Conservation (phyloP, 106 monocot species). For the Apostasia ramifera region DNA sequence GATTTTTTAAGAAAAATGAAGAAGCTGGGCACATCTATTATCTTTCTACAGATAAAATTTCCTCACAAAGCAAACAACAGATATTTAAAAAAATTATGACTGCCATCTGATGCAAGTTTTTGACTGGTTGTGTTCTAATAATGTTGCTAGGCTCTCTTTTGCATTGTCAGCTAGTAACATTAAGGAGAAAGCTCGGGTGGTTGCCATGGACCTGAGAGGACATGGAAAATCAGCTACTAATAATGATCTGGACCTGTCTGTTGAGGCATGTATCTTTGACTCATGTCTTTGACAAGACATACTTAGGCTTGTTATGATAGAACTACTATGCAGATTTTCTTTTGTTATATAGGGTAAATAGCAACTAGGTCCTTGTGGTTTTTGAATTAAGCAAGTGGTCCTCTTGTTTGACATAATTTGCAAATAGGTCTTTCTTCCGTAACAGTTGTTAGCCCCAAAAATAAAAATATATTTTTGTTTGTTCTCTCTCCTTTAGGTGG, state of each 20-base stretch:
- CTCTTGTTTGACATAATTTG: not conserved
- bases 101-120: not conserved
- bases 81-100: not conserved
- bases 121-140: not conserved
- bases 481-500: too few relatives aligned
- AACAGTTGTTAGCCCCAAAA: too few relatives aligned
- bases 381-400: not conserved
- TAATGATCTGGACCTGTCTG: slow-evolving; percentile 84
- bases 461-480: too few relatives aligned
- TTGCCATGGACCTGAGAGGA: slow-evolving; percentile 90
- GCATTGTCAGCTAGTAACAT: slow-evolving; percentile 81
- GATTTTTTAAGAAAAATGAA: too few relatives aligned
- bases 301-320: not conserved
- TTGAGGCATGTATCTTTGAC: slow-evolving; percentile 42
- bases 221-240: slow-evolving; percentile 83
- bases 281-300: not conserved
- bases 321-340: too few relatives aligned
- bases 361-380: too few relatives aligned
- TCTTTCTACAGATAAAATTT: not conserved
- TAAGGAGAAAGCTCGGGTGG: slow-evolving; percentile 79
- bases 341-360: too few relatives aligned
- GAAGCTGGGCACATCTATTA: too few relatives aligned
- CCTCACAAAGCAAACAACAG: not conserved
- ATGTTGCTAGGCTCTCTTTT: slow-evolving; percentile 79
- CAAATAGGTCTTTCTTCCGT: not conserved